Conservation (phyloP, 2,329 filamentous ascomycete genomes). For the Didymella arachidicola region DNA sequence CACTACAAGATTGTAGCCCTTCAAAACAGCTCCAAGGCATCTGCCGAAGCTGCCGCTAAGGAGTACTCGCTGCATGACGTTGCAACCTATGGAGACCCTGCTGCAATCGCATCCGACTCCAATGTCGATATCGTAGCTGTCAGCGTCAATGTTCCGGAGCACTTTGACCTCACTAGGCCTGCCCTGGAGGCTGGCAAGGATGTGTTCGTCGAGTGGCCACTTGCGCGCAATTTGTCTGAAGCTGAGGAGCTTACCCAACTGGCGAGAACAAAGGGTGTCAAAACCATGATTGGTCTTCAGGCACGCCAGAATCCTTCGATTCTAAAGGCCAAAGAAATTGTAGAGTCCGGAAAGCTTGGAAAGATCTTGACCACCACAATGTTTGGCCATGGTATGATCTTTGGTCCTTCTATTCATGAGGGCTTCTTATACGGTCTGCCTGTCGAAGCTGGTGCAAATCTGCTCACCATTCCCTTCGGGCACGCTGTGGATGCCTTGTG, state of each 20-base stretch:
- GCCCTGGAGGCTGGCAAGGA: conserved; percentile 53
- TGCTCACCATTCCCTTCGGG: conserved; percentile 54
- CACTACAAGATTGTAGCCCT: conserved; percentile 60
- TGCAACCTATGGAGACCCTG: conserved; percentile 53
- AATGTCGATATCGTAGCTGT: conserved; percentile 60
- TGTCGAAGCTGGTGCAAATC: conserved; percentile 55
- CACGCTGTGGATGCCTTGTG: conserved; percentile 44
- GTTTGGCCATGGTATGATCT: conserved; percentile 35
- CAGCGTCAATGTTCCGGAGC: conserved; percentile 54
- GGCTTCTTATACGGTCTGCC: conserved; percentile 59
- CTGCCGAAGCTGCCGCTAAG: conserved; percentile 51
- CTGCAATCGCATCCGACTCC: conserved; percentile 56
- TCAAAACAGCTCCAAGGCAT: conserved; percentile 57
- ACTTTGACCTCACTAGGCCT: conserved; percentile 54
- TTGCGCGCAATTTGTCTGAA: conserved; percentile 52
- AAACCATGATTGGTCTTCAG: conserved; percentile 60
- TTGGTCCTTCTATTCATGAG: conserved; percentile 26
- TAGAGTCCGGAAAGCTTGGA: conserved; percentile 56
- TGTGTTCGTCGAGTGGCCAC: conserved; percentile 61
- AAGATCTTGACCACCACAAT: conserved; percentile 50
- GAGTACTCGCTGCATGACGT: conserved; percentile 51
- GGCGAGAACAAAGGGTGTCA: conserved; percentile 52
- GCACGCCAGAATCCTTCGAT: conserved; percentile 53
- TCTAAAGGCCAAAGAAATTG: conserved; percentile 53
- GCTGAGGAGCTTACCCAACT: conserved; percentile 55